These are phyloP conservation scores for Skeletonema costatum DNA, from an alignment of 108 stramenopile genomes.

Conservation along the genomic window DNA sequence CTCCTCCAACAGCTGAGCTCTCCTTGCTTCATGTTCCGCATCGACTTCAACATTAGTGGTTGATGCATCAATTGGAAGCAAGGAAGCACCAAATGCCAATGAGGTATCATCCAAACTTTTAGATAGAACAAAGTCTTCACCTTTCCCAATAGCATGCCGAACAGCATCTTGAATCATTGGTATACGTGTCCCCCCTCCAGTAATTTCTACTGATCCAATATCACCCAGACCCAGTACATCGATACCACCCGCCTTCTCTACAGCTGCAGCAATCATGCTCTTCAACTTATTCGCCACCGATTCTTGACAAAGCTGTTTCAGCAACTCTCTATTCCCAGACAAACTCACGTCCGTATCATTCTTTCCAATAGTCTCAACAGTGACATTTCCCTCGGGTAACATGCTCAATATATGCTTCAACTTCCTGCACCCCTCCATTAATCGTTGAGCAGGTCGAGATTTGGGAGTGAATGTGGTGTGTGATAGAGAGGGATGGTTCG, in stretches of 20 bases:
- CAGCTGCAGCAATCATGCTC: conserved; percentile 22
- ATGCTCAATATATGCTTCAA: conserved; percentile 59
- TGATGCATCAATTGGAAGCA: conserved; percentile 4
- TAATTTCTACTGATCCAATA: conserved; percentile 35
- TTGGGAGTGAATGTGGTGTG: conserved; percentile 19
- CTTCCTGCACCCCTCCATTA: conserved; percentile 49
- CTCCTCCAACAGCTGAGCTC: conserved; percentile 17
- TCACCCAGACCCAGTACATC: background rate
- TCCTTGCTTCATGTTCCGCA: conserved; percentile 8
- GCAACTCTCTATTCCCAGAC: conserved; percentile 23
- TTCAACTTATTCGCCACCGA: conserved; percentile 17
- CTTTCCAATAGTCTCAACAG: conserved; percentile 51
- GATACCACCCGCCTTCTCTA: conserved; percentile 20
- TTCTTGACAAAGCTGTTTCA: conserved; percentile 37
- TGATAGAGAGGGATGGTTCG: conserved; percentile 22
- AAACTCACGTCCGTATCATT: conserved; percentile 50
- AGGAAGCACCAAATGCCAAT: conserved; percentile 54
- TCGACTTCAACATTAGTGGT: background rate
- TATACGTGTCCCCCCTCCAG: conserved; percentile 62
- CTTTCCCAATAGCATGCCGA: conserved; percentile 15
- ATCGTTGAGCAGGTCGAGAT: conserved; percentile 51
- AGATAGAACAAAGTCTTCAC: conserved; percentile 33
- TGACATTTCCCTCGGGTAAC: conserved; percentile 47
- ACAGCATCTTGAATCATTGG: conserved; percentile 61
- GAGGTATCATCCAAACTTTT: conserved; percentile 63